Conservation (phyloP, 176 grass and related monocot species). For the Saccharum officinarum region DNA sequence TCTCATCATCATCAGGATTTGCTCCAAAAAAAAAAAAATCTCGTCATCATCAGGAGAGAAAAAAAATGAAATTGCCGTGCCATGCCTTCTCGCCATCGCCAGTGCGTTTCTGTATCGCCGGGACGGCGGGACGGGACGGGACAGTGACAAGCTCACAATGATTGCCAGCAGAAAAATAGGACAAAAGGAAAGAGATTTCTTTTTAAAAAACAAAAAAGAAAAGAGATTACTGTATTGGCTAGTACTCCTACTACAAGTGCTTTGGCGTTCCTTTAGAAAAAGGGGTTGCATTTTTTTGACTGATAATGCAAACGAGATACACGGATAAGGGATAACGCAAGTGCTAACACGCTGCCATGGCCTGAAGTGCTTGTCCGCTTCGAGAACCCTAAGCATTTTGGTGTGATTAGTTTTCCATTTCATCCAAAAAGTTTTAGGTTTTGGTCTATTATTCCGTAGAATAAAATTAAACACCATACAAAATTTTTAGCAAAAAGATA, state of each 20-base stretch:
- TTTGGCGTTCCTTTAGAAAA: not conserved
- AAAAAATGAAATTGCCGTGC: not conserved
- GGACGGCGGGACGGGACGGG: not conserved
- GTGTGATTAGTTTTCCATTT: no score
- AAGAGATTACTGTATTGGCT: not conserved
- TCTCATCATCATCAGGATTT: no score
- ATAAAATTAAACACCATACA: no score
- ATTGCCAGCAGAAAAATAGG: not conserved
- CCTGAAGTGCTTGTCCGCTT: not conserved
- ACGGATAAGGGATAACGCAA: not conserved
- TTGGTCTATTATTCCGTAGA: no score
- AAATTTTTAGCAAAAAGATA: no score
- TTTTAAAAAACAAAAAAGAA: no score
- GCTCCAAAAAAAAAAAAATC: no score
- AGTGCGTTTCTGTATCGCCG: not conserved
- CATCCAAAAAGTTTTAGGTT: no score
- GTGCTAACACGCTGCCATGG: not conserved
- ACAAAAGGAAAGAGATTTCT: no score
- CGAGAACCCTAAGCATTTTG: not conserved
- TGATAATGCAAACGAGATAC: not conserved
- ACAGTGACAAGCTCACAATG: slow-evolving; percentile 18
- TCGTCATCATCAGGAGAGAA: not conserved
- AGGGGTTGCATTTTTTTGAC: not conserved
- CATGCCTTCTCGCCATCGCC: not conserved
- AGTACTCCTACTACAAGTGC: not conserved